Percentiles rank a stretch among this genome's conserved stretches.
Evolutionary conservation across 768 basidiomycete species (phyloP).

Genomic region (Solioccasus polychromus): DNA sequence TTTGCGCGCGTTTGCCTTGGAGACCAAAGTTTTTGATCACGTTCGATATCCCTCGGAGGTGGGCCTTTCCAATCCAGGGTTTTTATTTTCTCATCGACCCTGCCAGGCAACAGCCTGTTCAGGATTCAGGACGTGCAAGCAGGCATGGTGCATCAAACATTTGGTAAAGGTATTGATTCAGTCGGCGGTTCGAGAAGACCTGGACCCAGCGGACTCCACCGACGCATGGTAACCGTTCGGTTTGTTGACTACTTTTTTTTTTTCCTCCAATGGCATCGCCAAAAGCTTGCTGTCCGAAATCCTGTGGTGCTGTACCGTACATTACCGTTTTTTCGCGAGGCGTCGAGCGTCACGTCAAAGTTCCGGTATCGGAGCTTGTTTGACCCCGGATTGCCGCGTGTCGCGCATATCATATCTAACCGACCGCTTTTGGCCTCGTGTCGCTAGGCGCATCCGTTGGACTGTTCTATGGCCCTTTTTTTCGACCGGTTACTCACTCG

Average conservation of each 20-base stretch:
- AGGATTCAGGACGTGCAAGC: constrained; percentile 9
- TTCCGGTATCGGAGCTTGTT: constrained; percentile 25
- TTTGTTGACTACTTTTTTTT: constrained; percentile 8
- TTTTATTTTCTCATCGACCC: constrained; percentile 21
- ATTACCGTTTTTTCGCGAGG: too few species aligned
- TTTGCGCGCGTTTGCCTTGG: constrained; percentile 25
- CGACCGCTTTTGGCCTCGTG: constrained; percentile 15
- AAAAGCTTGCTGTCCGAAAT: constrained; percentile 7
- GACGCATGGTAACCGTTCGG: constrained; percentile 24
- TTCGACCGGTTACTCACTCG: not conserved
- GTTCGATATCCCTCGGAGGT: constrained; percentile 12
- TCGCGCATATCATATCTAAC: constrained; percentile 27
- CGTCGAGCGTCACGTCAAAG: constrained; percentile 5
- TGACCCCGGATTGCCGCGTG: constrained; percentile 16
- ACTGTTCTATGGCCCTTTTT: too few species aligned
- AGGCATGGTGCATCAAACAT: constrained; percentile 15
- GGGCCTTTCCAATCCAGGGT: constrained; percentile 17
- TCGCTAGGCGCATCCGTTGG: too few species aligned
- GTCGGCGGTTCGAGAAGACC: constrained; percentile 18
- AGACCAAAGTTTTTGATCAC: constrained; percentile 12
- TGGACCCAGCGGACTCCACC: constrained; percentile 27
- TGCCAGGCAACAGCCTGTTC: constrained; percentile 16
- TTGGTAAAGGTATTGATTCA: constrained; percentile 23
- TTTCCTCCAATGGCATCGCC: not conserved
- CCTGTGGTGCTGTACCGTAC: constrained; percentile 15